Base-by-base conservation (phyloP, 441 rosid genomes). In the Gossypium gossypioides region DNA sequence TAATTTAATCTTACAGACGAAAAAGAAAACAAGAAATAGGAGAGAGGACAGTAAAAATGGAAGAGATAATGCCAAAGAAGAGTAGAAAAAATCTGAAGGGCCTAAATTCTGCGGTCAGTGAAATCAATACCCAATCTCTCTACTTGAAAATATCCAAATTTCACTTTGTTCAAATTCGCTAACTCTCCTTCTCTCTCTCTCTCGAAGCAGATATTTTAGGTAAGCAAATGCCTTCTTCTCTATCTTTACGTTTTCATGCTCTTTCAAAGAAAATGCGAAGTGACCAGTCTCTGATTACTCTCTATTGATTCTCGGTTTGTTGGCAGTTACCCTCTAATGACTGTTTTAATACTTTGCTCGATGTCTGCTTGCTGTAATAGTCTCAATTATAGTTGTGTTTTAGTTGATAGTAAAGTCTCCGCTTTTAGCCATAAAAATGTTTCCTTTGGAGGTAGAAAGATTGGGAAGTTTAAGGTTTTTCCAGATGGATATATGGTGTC, bases 301-400 rank as follows among this genome's bases (percentile, higher is more conserved):
- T 29, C 42, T 58, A 46, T 1, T 25, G 64, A 37, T 70, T 57
- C 54, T 55, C 48, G 18, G 37, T 58, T 72, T 24, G 48, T 56
- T 69, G 44, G 59, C 51, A 16, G 0, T 37, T 51, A 25, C 27
- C 42, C 69, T 2, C 80, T 21, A 50, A 87, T 83, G 88, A 87
- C 90, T 82, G 76, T 82, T 48, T 78, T 86, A 16, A 55, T 86
- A 64, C 77, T 77, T 68, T 86, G 86, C 74, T 84, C 87, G 15
- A 80, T 90, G 27, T 85, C 72, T 74, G 37, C 79, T 22, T 86
- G 89, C 72, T 80, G 86, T 71, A 72, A 79, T 60, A 52, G 71
- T 68, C 62, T 85, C 59, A 82, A 62, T 81, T 83, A 81, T 54
- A 72, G 74, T 68, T 75, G 72, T 68, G 66, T 73, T 29, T 67